Percentiles rank a stretch among this genome's conserved stretches.
Conservation (phyloP, 352 stramenopile genomes). For the Pythium scleroteichum region DNA sequence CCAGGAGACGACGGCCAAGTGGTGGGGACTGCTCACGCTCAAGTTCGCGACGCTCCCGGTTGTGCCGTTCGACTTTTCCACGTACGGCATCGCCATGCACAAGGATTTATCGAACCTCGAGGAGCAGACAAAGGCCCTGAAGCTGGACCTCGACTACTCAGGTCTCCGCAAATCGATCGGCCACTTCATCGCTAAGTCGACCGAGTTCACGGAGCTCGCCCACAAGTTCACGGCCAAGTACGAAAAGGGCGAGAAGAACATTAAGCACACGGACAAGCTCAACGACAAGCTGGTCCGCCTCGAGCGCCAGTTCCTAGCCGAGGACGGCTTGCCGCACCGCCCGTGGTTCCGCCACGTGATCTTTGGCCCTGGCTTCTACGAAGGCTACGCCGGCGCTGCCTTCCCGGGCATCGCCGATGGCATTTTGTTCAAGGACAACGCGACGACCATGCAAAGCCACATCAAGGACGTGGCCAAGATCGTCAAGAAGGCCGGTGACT, state of each 20-base stretch:
- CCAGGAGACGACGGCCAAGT: slow-evolving; percentile 35
- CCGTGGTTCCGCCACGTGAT: slow-evolving; percentile 63
- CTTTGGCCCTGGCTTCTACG: slow-evolving; percentile 60
- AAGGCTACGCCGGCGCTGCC: slow-evolving; percentile 47
- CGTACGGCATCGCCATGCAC: slow-evolving; percentile 33
- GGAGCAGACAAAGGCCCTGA: slow-evolving; percentile 24
- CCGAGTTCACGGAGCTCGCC: slow-evolving; percentile 32
- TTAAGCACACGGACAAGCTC: slow-evolving; percentile 24
- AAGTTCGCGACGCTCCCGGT: slow-evolving; percentile 31
- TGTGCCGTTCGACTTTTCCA: slow-evolving; percentile 29
- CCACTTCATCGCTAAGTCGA: slow-evolving; percentile 37
- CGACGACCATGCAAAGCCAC: slow-evolving; percentile 36
- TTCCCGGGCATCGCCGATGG: slow-evolving; percentile 53
- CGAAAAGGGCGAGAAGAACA: background rate
- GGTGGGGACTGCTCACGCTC: slow-evolving; percentile 46
- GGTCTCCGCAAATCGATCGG: slow-evolving; percentile 42
- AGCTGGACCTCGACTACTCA: slow-evolving; percentile 37
- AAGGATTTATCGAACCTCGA: slow-evolving; percentile 38
- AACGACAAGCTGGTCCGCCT: slow-evolving; percentile 52
- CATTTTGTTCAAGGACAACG: slow-evolving; percentile 43
- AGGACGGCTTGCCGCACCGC: slow-evolving; percentile 47
- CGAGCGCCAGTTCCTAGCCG: slow-evolving; percentile 44
- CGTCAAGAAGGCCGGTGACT: slow-evolving; percentile 35
- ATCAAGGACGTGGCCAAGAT: slow-evolving; percentile 41
- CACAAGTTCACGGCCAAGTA: slow-evolving; percentile 29